Evolutionary conservation across 2,329 filamentous ascomycete species (phyloP).

Genomic region (Colletotrichum tofieldiae): DNA sequence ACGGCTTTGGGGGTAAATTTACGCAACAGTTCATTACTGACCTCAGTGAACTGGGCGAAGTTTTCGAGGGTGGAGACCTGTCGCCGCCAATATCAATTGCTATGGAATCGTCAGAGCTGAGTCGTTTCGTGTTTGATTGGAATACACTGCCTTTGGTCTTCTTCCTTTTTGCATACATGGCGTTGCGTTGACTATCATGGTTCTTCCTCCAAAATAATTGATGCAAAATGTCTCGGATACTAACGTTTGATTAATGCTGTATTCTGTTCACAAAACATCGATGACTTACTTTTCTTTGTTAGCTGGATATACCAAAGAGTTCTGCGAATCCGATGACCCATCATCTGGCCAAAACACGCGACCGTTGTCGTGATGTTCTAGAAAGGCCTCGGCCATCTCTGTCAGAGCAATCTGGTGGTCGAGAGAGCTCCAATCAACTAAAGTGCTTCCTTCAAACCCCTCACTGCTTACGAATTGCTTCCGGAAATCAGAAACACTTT

Average conservation of each 20-base stretch:
- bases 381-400: not conserved
- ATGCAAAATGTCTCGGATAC: not conserved
- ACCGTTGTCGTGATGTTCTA: not conserved
- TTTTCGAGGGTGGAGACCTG: not conserved
- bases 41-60: not conserved
- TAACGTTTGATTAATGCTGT: not conserved
- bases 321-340: fast-evolving
- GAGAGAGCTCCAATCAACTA: not conserved
- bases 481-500: not conserved
- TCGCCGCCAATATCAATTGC: not conserved
- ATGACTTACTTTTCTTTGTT: not conserved
- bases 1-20: too few relatives aligned
- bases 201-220: not conserved
- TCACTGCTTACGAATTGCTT: not conserved
- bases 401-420: not conserved
- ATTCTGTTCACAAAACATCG: too few relatives aligned
- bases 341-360: not conserved
- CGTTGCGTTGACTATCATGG: not conserved
- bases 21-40: not conserved
- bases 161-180: not conserved
- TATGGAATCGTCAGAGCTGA: not conserved
- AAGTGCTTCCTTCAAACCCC: not conserved
- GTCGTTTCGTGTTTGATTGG: not conserved
- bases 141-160: not conserved
- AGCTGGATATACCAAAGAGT: not conserved